Percentiles rank a stretch among this genome's conserved stretches.
phyloP scores from a whole-genome alignment of 31 red algal species.

The Porphyra umbilicalis region DNA sequence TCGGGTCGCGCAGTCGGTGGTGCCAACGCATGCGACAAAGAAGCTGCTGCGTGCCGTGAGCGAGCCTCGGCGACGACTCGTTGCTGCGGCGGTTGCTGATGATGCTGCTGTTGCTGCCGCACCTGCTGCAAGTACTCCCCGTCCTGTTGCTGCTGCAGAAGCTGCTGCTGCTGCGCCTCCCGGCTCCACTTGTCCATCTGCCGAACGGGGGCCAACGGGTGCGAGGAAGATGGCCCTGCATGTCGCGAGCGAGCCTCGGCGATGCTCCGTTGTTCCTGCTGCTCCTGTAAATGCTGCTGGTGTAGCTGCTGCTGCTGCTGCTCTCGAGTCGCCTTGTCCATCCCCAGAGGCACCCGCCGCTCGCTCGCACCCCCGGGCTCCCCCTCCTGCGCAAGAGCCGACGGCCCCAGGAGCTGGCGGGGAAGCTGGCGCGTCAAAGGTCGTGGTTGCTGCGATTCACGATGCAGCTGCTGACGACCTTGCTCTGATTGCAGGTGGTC shows the following conservation, averaged over 20 bases:
- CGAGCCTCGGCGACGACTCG: background rate
- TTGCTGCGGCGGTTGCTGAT: background rate
- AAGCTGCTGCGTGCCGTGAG: background rate
- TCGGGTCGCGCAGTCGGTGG: background rate
- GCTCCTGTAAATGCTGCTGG: background rate
- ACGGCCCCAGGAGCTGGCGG: background rate
- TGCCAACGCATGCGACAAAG: background rate
- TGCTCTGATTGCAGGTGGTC: too few relatives aligned
- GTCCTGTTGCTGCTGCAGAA: background rate
- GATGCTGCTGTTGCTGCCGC: background rate
- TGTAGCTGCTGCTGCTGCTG: constrained; percentile 2
- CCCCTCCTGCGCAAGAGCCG: background rate
- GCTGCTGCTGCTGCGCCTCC: constrained; percentile 5
- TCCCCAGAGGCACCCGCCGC: too few relatives aligned
- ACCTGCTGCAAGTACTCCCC: too few relatives aligned
- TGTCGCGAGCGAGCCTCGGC: background rate
- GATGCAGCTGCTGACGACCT: too few relatives aligned
- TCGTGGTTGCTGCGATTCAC: background rate
- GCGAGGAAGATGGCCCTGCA: background rate
- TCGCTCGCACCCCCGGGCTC: too few relatives aligned
- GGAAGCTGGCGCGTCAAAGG: background rate
- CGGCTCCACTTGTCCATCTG: too few relatives aligned
- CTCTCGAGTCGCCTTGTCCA: too few relatives aligned
- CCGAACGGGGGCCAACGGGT: background rate
- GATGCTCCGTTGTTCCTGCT: background rate